Evolutionary conservation across 2,329 filamentous ascomycete genomes (phyloP).

Genomic region (Trichophyton simii): DNA sequence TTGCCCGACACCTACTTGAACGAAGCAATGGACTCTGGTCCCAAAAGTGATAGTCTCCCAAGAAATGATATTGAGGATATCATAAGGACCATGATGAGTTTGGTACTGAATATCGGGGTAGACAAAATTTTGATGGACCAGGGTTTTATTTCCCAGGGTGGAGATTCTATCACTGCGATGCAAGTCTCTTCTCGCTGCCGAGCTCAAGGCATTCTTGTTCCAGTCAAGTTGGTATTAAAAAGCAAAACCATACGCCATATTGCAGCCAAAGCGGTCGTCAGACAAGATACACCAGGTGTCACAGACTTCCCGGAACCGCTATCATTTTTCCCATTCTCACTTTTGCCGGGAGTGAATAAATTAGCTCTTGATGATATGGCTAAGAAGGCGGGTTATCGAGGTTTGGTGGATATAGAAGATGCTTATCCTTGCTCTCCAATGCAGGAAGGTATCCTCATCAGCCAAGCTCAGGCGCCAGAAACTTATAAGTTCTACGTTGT

Average conservation of each 20-base stretch:
- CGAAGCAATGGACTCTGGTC: not conserved
- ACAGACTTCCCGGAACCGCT: not conserved
- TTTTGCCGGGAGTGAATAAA: not conserved
- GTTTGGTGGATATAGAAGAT: constrained; percentile 4
- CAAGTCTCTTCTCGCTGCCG: not conserved
- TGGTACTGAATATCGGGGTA: not conserved
- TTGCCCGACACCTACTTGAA: not conserved
- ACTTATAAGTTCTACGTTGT: not conserved
- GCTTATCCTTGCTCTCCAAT: constrained; percentile 7
- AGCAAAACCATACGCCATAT: not conserved
- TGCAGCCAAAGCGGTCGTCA: not conserved
- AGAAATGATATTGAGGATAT: not conserved
- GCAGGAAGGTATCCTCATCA: constrained; percentile 5
- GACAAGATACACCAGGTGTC: not conserved
- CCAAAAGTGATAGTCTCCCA: not conserved
- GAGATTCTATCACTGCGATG: constrained; percentile 31
- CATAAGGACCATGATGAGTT: not conserved
- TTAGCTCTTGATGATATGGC: not conserved
- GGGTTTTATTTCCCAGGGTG: constrained; percentile 15
- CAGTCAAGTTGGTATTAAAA: constrained; percentile 1
- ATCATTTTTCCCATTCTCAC: not conserved
- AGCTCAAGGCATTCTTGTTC: not conserved
- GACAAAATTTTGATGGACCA: not conserved
- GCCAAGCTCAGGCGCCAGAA: constrained; percentile 1
- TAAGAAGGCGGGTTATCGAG: not conserved